phyloP scores from a whole-genome alignment of 768 basidiomycete genomes.

The Cystobasidium ongulense region DNA sequence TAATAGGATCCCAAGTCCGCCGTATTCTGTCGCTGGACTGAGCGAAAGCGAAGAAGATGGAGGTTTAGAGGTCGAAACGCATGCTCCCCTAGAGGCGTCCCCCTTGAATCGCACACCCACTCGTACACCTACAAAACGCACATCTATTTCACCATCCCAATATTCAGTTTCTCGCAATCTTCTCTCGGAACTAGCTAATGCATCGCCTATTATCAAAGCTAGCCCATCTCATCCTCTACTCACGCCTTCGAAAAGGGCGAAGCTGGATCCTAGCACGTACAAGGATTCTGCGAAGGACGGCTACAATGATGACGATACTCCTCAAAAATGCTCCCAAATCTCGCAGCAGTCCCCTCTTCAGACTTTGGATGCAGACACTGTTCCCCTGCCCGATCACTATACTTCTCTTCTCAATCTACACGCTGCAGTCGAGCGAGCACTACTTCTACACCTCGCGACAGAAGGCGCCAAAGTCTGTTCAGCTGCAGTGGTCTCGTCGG shows the following conservation, averaged over 20 bases:
- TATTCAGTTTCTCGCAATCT: constrained; percentile 5
- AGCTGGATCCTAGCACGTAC: too few species aligned
- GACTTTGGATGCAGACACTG: constrained; percentile 12
- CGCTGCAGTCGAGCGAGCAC: constrained; percentile 37
- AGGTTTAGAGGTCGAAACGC: constrained; percentile 12
- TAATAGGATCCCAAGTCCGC: neutral
- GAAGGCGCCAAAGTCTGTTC: constrained; percentile 26
- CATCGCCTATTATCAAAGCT: constrained; percentile 2
- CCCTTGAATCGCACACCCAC: neutral
- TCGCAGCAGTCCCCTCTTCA: neutral
- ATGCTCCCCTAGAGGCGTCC: neutral
- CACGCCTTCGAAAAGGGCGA: constrained; percentile 9
- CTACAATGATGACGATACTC: neutral
- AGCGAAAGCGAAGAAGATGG: constrained; percentile 22
- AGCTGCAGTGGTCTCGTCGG: constrained; percentile 31
- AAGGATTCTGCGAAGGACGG: neutral
- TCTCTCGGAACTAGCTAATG: neutral
- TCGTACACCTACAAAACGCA: neutral
- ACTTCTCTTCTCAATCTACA: constrained; percentile 37
- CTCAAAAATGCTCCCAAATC: neutral
- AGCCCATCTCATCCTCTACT: constrained; percentile 13
- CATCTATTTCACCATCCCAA: neutral
- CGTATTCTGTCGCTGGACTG: neutral
- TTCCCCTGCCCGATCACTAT: constrained; percentile 26
- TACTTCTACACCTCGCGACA: constrained; percentile 41